phyloP scores from a whole-genome alignment of 2,329 filamentous ascomycete species.

The Pseudopithomyces chartarum region DNA sequence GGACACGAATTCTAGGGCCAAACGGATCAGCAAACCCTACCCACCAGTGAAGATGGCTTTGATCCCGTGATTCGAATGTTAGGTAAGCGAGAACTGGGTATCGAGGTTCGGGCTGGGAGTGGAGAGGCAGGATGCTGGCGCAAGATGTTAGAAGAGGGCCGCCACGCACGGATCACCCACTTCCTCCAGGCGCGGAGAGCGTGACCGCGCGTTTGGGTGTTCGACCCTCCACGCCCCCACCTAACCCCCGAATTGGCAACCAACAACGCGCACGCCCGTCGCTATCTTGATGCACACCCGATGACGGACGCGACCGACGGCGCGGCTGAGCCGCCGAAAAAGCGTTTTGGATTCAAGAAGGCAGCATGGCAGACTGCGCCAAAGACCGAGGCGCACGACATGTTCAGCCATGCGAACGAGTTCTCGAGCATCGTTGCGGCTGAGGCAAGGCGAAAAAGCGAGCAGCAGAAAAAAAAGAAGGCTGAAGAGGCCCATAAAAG shows the following conservation, averaged over 20 bases:
- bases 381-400: conserved; percentile 43
- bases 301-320: conserved; percentile 32
- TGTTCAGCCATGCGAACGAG: conserved; percentile 51
- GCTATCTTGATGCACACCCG: conserved; percentile 15
- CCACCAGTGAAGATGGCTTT: neutral
- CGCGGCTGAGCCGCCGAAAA: conserved; percentile 40
- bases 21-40: neutral
- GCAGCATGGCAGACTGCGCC: conserved; percentile 54
- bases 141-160: conserved; percentile 1
- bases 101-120: conserved; percentile 1
- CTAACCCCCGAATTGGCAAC: neutral
- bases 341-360: conserved; percentile 61
- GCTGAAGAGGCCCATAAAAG: conserved; percentile 28
- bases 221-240: conserved; percentile 7
- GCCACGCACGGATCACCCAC: conserved; percentile 24
- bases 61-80: neutral
- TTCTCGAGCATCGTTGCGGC: conserved; percentile 47
- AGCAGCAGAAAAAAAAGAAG: conserved; percentile 29
- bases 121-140: neutral
- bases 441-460: conserved; percentile 39
- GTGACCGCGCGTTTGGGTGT: conserved; percentile 36
- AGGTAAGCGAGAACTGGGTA: neutral
- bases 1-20: neutral
- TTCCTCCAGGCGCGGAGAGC: conserved; percentile 23
- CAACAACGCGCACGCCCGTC: neutral